Percentiles rank a stretch among this genome's conserved stretches.
Evolutionary conservation across 306 rosid genomes (phyloP).

Genomic region (Trifolium dubium): DNA sequence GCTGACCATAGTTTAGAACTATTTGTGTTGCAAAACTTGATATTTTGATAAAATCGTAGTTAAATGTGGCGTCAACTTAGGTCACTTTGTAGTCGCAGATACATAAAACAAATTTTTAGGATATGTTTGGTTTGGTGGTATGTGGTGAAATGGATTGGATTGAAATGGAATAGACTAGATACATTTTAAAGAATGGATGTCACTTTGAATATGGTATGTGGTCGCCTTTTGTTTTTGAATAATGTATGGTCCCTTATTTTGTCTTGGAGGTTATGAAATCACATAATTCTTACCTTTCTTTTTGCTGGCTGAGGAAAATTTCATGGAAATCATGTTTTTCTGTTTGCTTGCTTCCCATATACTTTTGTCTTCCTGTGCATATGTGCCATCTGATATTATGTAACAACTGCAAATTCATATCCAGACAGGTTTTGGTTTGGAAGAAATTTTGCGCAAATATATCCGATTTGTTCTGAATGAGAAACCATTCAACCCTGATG

Average conservation of each 20-base stretch:
- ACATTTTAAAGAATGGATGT: too few relatives aligned
- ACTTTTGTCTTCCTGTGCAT: conserved; percentile 18
- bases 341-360: conserved; percentile 21
- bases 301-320: conserved; percentile 18
- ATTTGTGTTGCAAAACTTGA: neutral
- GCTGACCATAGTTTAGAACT: neutral
- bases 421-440: conserved; percentile 82
- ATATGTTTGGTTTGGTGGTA: too few relatives aligned
- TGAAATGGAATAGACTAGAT: too few relatives aligned
- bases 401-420: conserved; percentile 46
- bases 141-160: too few relatives aligned
- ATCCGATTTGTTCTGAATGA: conserved; percentile 86
- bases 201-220: neutral
- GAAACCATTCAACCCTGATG: conserved; percentile 84
- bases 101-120: neutral
- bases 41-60: neutral
- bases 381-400: conserved; percentile 10
- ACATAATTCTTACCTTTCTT: conserved; percentile 25
- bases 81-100: neutral
- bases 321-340: conserved; percentile 35
- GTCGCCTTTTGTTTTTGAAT: neutral
- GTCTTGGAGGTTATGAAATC: neutral
- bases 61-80: neutral
- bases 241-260: neutral
- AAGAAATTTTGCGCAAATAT: conserved; percentile 87